Base-by-base conservation (phyloP, 257 asterid species). In the Apocynum venetum region DNA sequence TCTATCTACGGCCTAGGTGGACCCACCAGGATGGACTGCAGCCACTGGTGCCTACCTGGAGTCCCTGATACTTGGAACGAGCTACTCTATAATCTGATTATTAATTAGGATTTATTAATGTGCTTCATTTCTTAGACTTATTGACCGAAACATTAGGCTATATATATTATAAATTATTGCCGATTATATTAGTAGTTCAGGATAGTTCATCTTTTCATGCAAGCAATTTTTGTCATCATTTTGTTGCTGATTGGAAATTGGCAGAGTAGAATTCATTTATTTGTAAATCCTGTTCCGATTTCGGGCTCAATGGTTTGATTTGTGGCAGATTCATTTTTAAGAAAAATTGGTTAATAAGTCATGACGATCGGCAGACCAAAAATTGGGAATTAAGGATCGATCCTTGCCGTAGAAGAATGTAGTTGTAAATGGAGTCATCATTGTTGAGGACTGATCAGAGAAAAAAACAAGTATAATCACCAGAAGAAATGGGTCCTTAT, bases 1-100 rank as follows among this genome's bases (percentile, higher is more conserved):
- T 94, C 98, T 3, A 75, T 88, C 0, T 94, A 88, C 67, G 98
- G 98, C 40, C 80, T 89, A 3, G 83, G 82, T 0, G 84, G 88
- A 17, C 79, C 57, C 12, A 69, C 80, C 0, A 88, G 83, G 44
- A 85, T 85, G 88, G 98, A 94, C 75, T 94, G 97, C 81, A 94
- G 93, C 85, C 98, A 94, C 77, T 94, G 98, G 98, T 92, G 98
- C 61, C 83, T 94, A 40, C 91, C 97, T 0, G 98, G 98, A 60
- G 93, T 94, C 2, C 98, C 97, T 13, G 98, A 94, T 84, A 90
- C 91, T 59, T 94, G 98, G 98, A 94, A 92, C 77, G 86, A 80
- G 56, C 83, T 94, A 57, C 89, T 94, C 71, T 92, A 87, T 82
- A 89, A 80, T 76, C 83, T 92, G 78, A 80, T 93, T 86, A 80